Evolutionary conservation across 2,329 filamentous ascomycete genomes (phyloP).

Genomic region (Apiospora marii): DNA sequence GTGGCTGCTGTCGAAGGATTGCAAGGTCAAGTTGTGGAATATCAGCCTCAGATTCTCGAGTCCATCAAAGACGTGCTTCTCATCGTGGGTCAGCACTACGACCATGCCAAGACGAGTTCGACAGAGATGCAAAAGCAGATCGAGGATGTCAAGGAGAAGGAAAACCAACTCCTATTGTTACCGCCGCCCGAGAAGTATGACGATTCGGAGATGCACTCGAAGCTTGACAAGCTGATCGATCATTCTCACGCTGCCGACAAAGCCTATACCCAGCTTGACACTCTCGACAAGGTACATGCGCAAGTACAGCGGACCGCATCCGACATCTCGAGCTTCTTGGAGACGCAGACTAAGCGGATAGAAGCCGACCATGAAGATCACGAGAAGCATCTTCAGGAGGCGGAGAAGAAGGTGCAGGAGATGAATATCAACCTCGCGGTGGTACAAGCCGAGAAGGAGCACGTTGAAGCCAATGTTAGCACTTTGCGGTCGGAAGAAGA

Average conservation of each 20-base stretch:
- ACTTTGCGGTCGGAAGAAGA: slow-evolving; percentile 60
- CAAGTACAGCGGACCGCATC: slow-evolving; percentile 85
- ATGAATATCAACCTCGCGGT: slow-evolving; percentile 81
- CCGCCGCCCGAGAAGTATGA: slow-evolving; percentile 66
- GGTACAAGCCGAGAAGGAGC: slow-evolving; percentile 70
- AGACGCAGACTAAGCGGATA: slow-evolving; percentile 77
- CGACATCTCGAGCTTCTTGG: slow-evolving; percentile 84
- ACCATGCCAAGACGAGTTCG: slow-evolving; percentile 77
- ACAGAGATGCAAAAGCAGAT: slow-evolving; percentile 65
- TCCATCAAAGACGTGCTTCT: slow-evolving; percentile 85
- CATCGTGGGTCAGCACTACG: slow-evolving; percentile 85
- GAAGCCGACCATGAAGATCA: slow-evolving; percentile 80
- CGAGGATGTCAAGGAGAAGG: slow-evolving; percentile 56
- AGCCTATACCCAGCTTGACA: slow-evolving; percentile 77
- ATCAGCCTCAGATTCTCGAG: slow-evolving; percentile 87
- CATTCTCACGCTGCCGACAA: slow-evolving; percentile 72
- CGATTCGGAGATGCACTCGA: slow-evolving; percentile 38
- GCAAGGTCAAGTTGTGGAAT: slow-evolving; percentile 80
- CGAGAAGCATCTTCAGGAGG: slow-evolving; percentile 81
- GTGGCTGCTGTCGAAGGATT: slow-evolving; percentile 76
- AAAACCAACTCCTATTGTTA: slow-evolving; percentile 63
- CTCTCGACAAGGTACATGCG: slow-evolving; percentile 87
- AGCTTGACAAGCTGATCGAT: slow-evolving; percentile 62
- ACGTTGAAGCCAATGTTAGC: slow-evolving; percentile 63
- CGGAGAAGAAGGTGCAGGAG: slow-evolving; percentile 78